Conservation (phyloP, 1,284 basidiomycete genomes). For the Cryptococcus sp. region DNA sequence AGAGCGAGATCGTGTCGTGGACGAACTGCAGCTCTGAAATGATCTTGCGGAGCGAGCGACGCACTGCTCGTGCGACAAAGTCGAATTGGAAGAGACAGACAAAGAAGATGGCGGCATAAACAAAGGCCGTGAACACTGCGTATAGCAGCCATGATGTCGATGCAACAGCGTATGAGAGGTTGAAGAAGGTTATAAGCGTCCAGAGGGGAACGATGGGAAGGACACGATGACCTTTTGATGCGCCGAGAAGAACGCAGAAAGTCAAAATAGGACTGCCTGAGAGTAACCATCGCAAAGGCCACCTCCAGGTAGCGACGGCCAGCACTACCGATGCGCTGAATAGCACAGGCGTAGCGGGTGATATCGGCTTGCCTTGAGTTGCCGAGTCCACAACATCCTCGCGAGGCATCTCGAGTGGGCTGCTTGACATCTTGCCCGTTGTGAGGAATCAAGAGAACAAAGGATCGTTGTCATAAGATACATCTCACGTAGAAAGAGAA, state of each 20-base stretch:
- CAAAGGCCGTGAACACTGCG: constrained; percentile 2
- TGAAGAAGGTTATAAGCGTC: constrained; percentile 16
- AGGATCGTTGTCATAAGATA: too few relatives aligned
- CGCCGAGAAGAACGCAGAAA: constrained; percentile 16
- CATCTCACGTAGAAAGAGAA: too few relatives aligned
- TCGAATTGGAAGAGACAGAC: constrained; percentile 23
- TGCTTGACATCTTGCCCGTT: neutral
- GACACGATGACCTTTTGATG: constrained; percentile 11
- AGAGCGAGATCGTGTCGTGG: constrained; percentile 24
- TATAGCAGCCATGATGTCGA: constrained; percentile 28
- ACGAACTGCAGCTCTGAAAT: constrained; percentile 22
- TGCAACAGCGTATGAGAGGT: constrained; percentile 20
- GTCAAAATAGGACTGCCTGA: constrained; percentile 23
- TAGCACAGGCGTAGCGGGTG: neutral
- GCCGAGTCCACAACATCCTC: neutral
- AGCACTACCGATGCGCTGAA: constrained; percentile 6
- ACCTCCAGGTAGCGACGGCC: constrained; percentile 11
- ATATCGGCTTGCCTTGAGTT: neutral
- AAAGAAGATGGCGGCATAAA: constrained; percentile 21
- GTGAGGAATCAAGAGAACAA: too few relatives aligned
- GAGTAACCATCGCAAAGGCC: constrained; percentile 19
- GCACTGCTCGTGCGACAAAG: constrained; percentile 6
- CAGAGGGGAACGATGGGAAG: constrained; percentile 18
- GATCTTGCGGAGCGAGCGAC: constrained; percentile 14
- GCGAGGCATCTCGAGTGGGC: constrained; percentile 2